Evolutionary conservation across 1,284 basidiomycete species (phyloP), one percentile per base, ranked within the genome.

Genomic region (Apiotrichum gamsii): DNA sequence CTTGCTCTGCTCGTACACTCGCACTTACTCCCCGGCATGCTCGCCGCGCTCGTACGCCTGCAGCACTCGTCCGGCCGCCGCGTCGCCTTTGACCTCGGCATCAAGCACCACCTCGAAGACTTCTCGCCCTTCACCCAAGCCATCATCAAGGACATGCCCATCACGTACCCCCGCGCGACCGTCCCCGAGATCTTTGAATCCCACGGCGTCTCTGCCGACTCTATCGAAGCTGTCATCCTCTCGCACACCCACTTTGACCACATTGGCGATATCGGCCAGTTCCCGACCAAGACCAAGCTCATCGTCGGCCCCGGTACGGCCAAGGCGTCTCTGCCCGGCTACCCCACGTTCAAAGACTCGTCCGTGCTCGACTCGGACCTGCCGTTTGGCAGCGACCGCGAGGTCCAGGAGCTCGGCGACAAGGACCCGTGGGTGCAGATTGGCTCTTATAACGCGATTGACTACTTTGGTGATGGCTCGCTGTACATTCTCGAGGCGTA

Each of bases 391-490:
- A 13, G 15, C 11, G 49, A 51, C 25, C 49, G 49, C 19, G 49
- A 46, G 32, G 49, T 51, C 21, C 10, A 33, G 15, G 49, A 51
- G 39, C 49, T 51, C 31, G 20, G 20, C 20, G 36, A 43, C 31
- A 35, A 51, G 31, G 23, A 20, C n/a, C 21, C 29, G 21, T 52
- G 50, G 49, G 34, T 39, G 21, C 24, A 39, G n/a, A 31, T 45
- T 30, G 53, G 50, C 6, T 35, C 41, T 1, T 52, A 39, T 43
- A 19, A 35, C 18, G 53, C 32, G 15, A 39, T 56, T 20, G 53
- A 56, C 41, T 56, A 52, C 41, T 56, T 52, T 23, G 53, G 53
- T 25, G 53, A 56, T 34, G 53, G 53, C 15, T 46, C 43, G 10
- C 38, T 56, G 33, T 56, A 49, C 40, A 45, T 56, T 13, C 46